Conservation (phyloP, 495 filamentous ascomycete species). For the Xylaria acuta region DNA sequence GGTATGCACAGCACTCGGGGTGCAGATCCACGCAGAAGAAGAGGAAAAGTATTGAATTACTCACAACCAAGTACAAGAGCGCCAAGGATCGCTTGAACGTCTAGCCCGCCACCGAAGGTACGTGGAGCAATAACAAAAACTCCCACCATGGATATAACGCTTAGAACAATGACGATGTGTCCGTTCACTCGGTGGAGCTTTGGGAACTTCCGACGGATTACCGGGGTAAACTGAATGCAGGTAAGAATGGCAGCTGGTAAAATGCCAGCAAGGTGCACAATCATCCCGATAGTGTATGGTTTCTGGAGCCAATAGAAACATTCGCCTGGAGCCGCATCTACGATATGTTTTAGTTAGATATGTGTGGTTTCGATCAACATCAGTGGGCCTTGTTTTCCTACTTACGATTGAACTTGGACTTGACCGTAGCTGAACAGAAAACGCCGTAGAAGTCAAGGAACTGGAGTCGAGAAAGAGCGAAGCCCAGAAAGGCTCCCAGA, state of each 20-base stretch:
- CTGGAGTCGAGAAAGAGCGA: constrained; percentile 43
- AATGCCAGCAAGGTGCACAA: constrained; percentile 54
- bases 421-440: constrained; percentile 26
- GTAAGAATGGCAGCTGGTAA: constrained; percentile 57
- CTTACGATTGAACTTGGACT: background rate
- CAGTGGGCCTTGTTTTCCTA: background rate
- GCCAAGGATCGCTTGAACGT: constrained; percentile 46
- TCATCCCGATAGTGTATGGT: constrained; percentile 51
- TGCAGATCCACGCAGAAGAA: background rate
- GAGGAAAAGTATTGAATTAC: background rate
- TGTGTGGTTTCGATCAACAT: background rate
- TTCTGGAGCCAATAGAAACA: constrained; percentile 52
- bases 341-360: background rate
- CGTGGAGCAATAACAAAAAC: constrained; percentile 52
- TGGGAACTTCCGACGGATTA: constrained; percentile 53
- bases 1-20: background rate
- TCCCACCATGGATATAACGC: constrained; percentile 48
- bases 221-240: constrained; percentile 59
- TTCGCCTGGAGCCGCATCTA: constrained; percentile 47
- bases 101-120: constrained; percentile 53
- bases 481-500: constrained; percentile 43
- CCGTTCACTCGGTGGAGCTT: constrained; percentile 61
- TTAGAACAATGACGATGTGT: constrained; percentile 55
- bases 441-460: constrained; percentile 44
- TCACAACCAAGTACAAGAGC: constrained; percentile 44